Evolutionary conservation across 2,329 filamentous ascomycete species (phyloP), one percentile per base, ranked within the genome.

Genomic region (Penicillium digitatum): DNA sequence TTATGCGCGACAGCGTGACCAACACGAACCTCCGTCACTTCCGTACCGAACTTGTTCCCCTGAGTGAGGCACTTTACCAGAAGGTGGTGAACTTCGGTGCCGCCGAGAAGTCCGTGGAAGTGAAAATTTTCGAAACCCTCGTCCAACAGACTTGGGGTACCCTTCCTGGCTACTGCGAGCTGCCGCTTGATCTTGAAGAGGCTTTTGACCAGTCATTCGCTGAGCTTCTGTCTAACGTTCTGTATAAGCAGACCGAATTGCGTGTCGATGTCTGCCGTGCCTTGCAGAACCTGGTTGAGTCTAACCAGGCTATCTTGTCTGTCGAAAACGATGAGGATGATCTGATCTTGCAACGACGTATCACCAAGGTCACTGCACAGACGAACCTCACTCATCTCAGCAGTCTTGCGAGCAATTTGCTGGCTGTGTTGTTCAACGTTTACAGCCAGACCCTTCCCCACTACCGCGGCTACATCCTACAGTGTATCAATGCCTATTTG

Each of bases 391-490:
- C 84, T n/a, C 87, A 95, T 70, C 79, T 99, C 12, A 85, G 89
- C 16, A 78, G 79, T 1, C 92, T 94, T 68, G 82, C 93, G 1
- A 87, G 87, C 57, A 97, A 97, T 66, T 83, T 99, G 75, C 83
- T 99, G 39, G 92, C 94, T 7, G 93, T 97, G 0, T 79, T 99
- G n/a, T 97, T 99, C 81, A 99, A 99, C 70, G 93, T 99, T 42
- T 99, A 99, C 77, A 96, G 89, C 61, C 89, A 96, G 73, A 99
- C 94, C 0, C 81, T 99, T 26, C 93, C 94, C 2, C 90, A 96
- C 68, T 94, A 90, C 67, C 84, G 94, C 63, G 92, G 90, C 0
- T 90, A 89, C 20, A 94, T 99, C 51, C 79, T 99, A 32, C 89
- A 93, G 71, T 96, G 92, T 59, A 94, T 97, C 77, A 96, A 97